These are phyloP conservation scores for Citrullus colocynthis DNA, from an alignment of 306 rosid species.

Conservation along the genomic window DNA sequence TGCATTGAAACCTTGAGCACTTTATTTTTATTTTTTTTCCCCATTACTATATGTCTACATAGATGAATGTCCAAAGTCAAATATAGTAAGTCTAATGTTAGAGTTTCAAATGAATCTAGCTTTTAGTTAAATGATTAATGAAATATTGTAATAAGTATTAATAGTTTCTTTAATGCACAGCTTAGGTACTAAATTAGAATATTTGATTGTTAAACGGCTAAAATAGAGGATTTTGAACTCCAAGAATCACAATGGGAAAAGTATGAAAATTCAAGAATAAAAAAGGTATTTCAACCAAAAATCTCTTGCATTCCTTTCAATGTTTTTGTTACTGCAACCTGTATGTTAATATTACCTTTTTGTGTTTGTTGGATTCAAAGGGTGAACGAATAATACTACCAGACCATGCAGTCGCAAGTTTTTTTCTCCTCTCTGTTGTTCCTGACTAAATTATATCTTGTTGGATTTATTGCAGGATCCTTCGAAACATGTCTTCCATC, in stretches of 20 bases:
- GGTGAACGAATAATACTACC: not conserved
- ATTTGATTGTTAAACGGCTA: not conserved
- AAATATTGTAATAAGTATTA: not conserved
- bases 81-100: not conserved
- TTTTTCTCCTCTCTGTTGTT: not conserved
- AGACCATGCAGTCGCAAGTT: not conserved
- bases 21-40: not conserved
- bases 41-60: not conserved
- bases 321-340: not conserved
- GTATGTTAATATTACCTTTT: not conserved
- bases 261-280: not conserved
- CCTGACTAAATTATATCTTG: conserved; percentile 8
- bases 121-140: not conserved
- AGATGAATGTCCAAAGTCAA: not conserved
- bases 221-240: not conserved
- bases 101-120: not conserved
- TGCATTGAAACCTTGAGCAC: not conserved
- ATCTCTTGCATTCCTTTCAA: not conserved
- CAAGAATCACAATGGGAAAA: not conserved
- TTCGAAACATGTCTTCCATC: conserved; percentile 89
- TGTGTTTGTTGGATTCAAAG: not conserved
- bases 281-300: not conserved
- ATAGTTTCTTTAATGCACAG: not conserved
- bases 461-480: conserved; percentile 60
- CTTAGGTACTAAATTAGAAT: not conserved